Conservation (phyloP, 148 eudicot genomes). For the Euryodendron excelsum region DNA sequence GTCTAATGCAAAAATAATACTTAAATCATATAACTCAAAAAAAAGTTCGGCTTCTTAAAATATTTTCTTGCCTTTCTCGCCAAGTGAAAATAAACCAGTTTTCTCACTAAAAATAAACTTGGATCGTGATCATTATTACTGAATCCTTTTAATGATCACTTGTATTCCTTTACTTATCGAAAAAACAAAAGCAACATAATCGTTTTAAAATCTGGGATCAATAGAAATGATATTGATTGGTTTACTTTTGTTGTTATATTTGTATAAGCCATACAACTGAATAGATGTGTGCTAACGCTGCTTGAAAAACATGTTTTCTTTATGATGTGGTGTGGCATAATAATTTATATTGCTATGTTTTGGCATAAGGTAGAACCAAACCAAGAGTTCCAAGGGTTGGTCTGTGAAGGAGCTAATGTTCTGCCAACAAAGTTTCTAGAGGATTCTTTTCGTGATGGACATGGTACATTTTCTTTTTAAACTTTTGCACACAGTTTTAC, state of each 20-base stretch:
- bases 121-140: neutral
- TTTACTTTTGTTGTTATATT: constrained; percentile 16
- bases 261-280: neutral
- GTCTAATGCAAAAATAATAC: constrained; percentile 1
- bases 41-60: neutral
- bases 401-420: constrained; percentile 99
- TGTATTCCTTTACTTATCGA: too few relatives aligned
- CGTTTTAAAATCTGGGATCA: neutral
- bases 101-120: neutral
- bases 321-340: constrained; percentile 9
- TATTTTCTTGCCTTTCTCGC: neutral
- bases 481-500: neutral
- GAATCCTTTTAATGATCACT: neutral
- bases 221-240: neutral
- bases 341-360: constrained; percentile 23
- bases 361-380: constrained; percentile 97
- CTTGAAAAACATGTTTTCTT: constrained; percentile 2
- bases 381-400: constrained; percentile 95
- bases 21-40: neutral
- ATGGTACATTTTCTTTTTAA: constrained; percentile 52
- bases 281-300: neutral
- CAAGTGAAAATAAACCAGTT: neutral
- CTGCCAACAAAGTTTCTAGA: constrained; percentile 90
- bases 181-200: too few relatives aligned
- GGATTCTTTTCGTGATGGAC: constrained; percentile 93